phyloP scores from a whole-genome alignment of 1,284 basidiomycete genomes.

The Cryptococcus sp. region DNA sequence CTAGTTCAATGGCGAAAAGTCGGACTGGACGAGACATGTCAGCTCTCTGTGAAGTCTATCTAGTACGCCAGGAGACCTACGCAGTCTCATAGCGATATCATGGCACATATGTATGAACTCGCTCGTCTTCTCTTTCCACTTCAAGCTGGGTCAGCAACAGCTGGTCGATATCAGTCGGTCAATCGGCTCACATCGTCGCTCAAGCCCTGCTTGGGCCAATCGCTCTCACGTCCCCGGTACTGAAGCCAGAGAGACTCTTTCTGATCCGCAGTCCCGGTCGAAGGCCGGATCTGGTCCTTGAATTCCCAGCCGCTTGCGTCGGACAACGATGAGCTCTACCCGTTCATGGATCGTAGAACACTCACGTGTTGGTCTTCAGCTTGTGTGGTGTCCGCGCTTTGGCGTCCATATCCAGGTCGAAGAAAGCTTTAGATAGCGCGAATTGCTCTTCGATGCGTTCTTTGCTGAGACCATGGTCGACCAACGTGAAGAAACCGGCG shows the following conservation, averaged over 20 bases:
- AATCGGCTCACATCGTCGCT: too few relatives aligned
- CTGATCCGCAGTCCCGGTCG: not conserved
- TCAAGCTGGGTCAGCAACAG: too few relatives aligned
- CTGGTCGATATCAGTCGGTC: too few relatives aligned
- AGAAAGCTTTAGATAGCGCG: conserved; percentile 13
- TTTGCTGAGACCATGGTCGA: conserved; percentile 18
- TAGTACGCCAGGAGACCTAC: not conserved
- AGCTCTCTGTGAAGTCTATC: not conserved
- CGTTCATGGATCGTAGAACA: too few relatives aligned
- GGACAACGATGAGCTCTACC: too few relatives aligned
- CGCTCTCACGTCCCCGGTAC: too few relatives aligned
- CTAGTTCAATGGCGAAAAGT: conserved; percentile 11
- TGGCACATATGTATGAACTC: too few relatives aligned
- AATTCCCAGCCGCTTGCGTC: conserved; percentile 20
- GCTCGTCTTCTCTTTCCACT: too few relatives aligned
- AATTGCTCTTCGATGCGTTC: conserved; percentile 17
- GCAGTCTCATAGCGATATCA: conserved; percentile 7
- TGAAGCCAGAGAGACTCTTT: too few relatives aligned
- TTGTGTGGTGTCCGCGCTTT: conserved; percentile 20
- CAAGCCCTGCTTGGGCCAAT: too few relatives aligned
- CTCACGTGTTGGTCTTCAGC: conserved; percentile 15
- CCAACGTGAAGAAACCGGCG: conserved; percentile 23
- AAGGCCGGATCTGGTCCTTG: conserved; percentile 20
- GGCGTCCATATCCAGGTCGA: conserved; percentile 13
- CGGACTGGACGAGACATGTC: conserved; percentile 3